Conservation (phyloP, 2,329 filamentous ascomycete genomes). For the Madurella fahalii region DNA sequence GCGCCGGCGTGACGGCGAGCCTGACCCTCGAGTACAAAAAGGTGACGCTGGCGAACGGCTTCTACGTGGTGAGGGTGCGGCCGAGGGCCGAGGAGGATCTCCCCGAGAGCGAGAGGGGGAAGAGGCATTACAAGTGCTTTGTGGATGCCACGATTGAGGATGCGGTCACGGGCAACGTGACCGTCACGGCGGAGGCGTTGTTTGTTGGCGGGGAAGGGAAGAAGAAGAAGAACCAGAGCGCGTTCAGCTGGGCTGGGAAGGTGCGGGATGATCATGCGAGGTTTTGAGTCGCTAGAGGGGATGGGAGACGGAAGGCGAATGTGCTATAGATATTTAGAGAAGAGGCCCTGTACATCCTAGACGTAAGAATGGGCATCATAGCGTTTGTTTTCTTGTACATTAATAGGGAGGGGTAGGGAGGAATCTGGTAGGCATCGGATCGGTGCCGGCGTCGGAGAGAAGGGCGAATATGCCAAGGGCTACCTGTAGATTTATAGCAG, state of each 20-base stretch:
- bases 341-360: not conserved
- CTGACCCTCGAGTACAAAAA: conserved; percentile 59
- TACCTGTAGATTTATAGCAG: no score
- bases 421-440: not conserved
- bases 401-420: not conserved
- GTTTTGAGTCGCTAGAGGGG: conserved; percentile 10
- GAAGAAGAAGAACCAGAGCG: conserved; percentile 31
- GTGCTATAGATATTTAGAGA: not conserved
- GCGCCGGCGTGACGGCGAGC: conserved; percentile 49
- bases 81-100: conserved; percentile 35
- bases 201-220: conserved; percentile 52
- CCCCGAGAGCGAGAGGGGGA: conserved; percentile 27
- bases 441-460: no score
- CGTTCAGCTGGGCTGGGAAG: conserved; percentile 1
- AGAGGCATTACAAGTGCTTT: conserved; percentile 43
- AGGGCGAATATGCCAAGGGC: not conserved
- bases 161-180: conserved; percentile 48
- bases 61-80: conserved; percentile 58
- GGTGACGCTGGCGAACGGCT: conserved; percentile 55
- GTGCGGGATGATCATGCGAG: conserved; percentile 9
- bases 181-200: conserved; percentile 54
- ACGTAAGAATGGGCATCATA: not conserved
- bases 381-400: not conserved
- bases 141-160: conserved; percentile 54
- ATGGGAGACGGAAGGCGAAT: no score